Base-by-base conservation (phyloP, 164 flowering plant species). In the Stephania cephalantha region DNA sequence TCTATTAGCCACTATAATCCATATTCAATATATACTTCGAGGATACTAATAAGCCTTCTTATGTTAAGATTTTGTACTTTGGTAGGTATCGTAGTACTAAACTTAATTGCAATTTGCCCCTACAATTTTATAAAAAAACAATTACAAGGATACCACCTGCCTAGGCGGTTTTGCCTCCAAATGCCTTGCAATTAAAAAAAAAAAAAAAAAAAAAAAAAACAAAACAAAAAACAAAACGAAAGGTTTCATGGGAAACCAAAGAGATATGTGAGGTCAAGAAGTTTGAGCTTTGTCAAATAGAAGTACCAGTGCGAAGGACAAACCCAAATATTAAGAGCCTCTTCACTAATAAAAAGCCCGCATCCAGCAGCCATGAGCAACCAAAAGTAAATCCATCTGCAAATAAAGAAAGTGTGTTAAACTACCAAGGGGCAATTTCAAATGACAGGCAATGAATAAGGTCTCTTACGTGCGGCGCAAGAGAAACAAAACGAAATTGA, bases 331-430 rank as follows among this genome's bases (percentile, higher is more conserved):
- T 90, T 90, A 79, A 93, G 84, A 83, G 97, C 94, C 85, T 90
- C 95, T 85, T 91, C 97, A 77, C 97, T 91, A 29, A 91, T 85
- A 64, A 91, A 91, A 83, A 92, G 93, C 75, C 92, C 97, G 82
- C 85, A 90, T 0, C 92, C 97, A 75, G 97, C 96, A 83, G 97
- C 97, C 93, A 91, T 91, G 66, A 93, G 91, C 82, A 93, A 81
- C 93, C 97, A 93, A 83, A 93, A 93, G 82, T 93, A 93, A 80
- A 93, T 48, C 97, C 98, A 93, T 82, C 98, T 91, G 90, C 77
- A 85, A 77, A 48, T 48, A 48, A 5, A 48, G 12, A 48, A 48
- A 11, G 35, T n/a, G 42, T 6, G 53, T n/a, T 15, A 48, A 31
- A 31, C 35, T 31, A 31, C 3, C 35, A 31, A 31, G 35, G 0